These are phyloP conservation scores for Lactuca saligna DNA, from an alignment of 129 eudicot species.

Conservation along the genomic window DNA sequence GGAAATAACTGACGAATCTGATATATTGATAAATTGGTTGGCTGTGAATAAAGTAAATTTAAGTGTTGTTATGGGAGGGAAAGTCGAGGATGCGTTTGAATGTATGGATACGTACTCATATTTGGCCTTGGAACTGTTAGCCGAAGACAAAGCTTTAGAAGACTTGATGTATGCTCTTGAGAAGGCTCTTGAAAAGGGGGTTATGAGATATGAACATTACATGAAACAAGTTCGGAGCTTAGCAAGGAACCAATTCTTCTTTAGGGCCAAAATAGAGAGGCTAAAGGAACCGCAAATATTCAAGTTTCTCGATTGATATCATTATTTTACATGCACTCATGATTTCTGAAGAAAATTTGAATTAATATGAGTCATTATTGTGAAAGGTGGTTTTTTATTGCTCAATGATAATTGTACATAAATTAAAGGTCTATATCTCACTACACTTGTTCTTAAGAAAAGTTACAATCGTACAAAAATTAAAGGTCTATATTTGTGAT, in stretches of 20 bases:
- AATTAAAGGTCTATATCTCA: too few species aligned
- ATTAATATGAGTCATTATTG: background rate
- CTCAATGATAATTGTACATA: too few species aligned
- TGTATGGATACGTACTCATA: slow-evolving; percentile 34
- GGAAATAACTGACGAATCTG: slow-evolving; percentile 37
- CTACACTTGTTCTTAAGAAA: too few species aligned
- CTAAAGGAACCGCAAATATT: slow-evolving; percentile 18
- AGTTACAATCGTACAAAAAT: too few species aligned
- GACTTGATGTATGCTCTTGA: slow-evolving; percentile 60
- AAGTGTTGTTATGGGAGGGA: slow-evolving; percentile 12
- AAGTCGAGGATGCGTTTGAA: slow-evolving; percentile 55
- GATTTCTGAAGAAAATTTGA: background rate
- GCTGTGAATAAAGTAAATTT: slow-evolving; percentile 23
- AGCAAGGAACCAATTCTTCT: slow-evolving; percentile 62
- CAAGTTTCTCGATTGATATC: slow-evolving; percentile 5
- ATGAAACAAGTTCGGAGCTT: slow-evolving; percentile 58
- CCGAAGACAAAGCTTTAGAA: slow-evolving; percentile 53
- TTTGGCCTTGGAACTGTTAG: slow-evolving; percentile 37
- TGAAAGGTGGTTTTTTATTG: background rate
- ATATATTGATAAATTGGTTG: slow-evolving; percentile 55
- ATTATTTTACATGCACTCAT: slow-evolving; percentile 3
- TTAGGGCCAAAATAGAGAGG: slow-evolving; percentile 39
- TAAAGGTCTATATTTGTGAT: too few species aligned
- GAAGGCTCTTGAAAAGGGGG: slow-evolving; percentile 42
- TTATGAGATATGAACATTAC: slow-evolving; percentile 37